Evolutionary conservation across 306 rosid species (phyloP).

Genomic region (Pterocarpus macrocarpus): DNA sequence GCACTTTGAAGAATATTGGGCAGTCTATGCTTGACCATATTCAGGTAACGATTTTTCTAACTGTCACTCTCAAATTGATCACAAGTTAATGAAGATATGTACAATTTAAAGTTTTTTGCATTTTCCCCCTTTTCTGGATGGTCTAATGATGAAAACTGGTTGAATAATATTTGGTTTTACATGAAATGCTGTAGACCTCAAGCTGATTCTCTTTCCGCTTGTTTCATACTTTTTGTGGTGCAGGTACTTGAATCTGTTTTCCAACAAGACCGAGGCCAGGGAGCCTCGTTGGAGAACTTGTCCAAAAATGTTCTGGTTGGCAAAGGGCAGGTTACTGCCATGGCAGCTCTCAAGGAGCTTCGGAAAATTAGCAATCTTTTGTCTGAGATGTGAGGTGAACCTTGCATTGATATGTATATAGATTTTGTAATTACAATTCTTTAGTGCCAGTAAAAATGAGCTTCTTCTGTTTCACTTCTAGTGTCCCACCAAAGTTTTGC

Average conservation of each 20-base stretch:
- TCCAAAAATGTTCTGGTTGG: constrained; percentile 77
- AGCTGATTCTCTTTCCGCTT: neutral
- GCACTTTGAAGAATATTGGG: constrained; percentile 86
- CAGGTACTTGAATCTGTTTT: constrained; percentile 90
- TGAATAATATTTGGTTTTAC: constrained; percentile 7
- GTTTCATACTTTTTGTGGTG: constrained; percentile 34
- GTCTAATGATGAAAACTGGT: neutral
- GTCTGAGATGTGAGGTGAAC: constrained; percentile 85
- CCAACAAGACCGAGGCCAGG: constrained; percentile 82
- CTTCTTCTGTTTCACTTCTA: constrained; percentile 28
- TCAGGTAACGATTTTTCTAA: constrained; percentile 66
- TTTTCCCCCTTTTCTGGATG: neutral
- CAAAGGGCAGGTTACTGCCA: constrained; percentile 93
- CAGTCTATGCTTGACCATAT: constrained; percentile 95
- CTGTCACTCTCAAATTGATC: constrained; percentile 3
- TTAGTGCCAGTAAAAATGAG: constrained; percentile 60
- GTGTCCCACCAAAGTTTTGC: constrained; percentile 47
- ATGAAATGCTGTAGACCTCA: constrained; percentile 23
- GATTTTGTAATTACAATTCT: constrained; percentile 69
- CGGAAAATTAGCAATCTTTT: constrained; percentile 92
- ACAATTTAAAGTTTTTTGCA: neutral
- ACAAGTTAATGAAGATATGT: neutral
- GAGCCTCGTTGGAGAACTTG: constrained; percentile 62
- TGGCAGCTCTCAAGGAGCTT: constrained; percentile 94
- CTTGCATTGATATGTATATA: constrained; percentile 61